Conservation (phyloP, 2,329 filamentous ascomycete genomes). For the Monilinia vaccinii-corymbosi region DNA sequence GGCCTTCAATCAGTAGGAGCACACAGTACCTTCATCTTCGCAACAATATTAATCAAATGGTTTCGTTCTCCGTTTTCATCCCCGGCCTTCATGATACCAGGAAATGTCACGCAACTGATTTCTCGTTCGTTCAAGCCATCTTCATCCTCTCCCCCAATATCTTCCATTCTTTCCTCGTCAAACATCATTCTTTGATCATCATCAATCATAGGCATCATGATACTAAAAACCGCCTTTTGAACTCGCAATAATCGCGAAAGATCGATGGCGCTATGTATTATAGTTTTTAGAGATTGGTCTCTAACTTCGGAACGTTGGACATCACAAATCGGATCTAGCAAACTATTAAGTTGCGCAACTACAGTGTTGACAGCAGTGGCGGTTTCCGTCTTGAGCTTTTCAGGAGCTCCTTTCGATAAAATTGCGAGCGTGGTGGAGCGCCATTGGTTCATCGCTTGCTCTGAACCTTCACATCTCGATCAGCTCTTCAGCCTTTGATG, state of each 20-base stretch:
- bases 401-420: slow-evolving; percentile 43
- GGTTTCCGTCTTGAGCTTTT: slow-evolving; percentile 40
- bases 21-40: slow-evolving; percentile 58
- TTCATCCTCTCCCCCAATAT: slow-evolving; percentile 53
- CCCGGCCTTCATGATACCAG: slow-evolving; percentile 53
- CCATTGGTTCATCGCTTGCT: slow-evolving; percentile 54
- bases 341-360: slow-evolving; percentile 38
- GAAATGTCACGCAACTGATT: slow-evolving; percentile 55
- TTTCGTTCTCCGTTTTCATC: slow-evolving; percentile 54
- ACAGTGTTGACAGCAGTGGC: slow-evolving; percentile 35
- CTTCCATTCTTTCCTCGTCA: slow-evolving; percentile 53
- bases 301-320: slow-evolving; percentile 31
- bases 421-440: slow-evolving; percentile 54
- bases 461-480: slow-evolving; percentile 32
- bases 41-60: slow-evolving; percentile 53
- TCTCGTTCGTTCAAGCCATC: slow-evolving; percentile 42
- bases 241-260: slow-evolving; percentile 47
- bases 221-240: slow-evolving; percentile 49
- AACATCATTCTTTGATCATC: slow-evolving; percentile 46
- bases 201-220: slow-evolving; percentile 44
- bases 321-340: slow-evolving; percentile 40
- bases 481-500: neutral
- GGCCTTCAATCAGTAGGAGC: slow-evolving; percentile 23
- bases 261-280: slow-evolving; percentile 45
- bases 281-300: slow-evolving; percentile 43